These are phyloP conservation scores for Zymoseptoria passerinii DNA, from an alignment of 2,329 filamentous ascomycete genomes.

Conservation along the genomic window DNA sequence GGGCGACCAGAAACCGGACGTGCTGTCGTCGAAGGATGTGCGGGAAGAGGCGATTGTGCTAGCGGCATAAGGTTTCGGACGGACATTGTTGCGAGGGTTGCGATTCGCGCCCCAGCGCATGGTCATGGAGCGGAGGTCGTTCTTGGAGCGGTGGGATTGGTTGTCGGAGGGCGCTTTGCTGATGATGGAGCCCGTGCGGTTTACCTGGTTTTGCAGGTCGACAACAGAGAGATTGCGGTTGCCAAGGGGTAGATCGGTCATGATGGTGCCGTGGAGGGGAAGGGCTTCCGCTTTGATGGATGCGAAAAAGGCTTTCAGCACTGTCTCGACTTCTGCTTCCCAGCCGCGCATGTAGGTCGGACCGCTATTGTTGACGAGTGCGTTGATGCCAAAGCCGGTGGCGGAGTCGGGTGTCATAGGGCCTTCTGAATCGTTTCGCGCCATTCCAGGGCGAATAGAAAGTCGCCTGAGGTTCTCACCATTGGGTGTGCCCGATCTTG, in stretches of 20 bases:
- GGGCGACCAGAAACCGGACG: conserved; percentile 80
- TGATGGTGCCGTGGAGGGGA: conserved; percentile 69
- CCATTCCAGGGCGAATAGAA: conserved; percentile 34
- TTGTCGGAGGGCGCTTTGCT: conserved; percentile 89
- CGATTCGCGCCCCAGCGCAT: conserved; percentile 56
- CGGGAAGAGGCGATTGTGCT: conserved; percentile 83
- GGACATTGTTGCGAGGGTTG: conserved; percentile 69
- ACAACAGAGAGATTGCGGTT: conserved; percentile 56
- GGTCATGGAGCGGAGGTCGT: conserved; percentile 54
- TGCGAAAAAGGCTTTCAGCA: conserved; percentile 82
- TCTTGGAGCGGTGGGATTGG: conserved; percentile 55
- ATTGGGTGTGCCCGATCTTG: conserved; percentile 15
- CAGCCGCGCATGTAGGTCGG: conserved; percentile 68
- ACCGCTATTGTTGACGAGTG: conserved; percentile 69
- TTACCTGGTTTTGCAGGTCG: conserved; percentile 41
- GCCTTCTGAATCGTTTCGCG: conserved; percentile 27
- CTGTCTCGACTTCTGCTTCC: conserved; percentile 82
- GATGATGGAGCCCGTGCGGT: conserved; percentile 79
- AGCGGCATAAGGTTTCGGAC: conserved; percentile 64
- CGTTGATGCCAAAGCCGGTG: conserved; percentile 54
- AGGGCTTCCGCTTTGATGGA: conserved; percentile 84
- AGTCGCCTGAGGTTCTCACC: conserved; percentile 32
- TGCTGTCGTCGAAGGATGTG: conserved; percentile 86
- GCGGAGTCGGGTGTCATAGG: conserved; percentile 28
- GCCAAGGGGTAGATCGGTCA: conserved; percentile 30